Evolutionary conservation across 441 rosid genomes (phyloP), one percentile per base, ranked within the genome.

Genomic region (Capsella rubella): DNA sequence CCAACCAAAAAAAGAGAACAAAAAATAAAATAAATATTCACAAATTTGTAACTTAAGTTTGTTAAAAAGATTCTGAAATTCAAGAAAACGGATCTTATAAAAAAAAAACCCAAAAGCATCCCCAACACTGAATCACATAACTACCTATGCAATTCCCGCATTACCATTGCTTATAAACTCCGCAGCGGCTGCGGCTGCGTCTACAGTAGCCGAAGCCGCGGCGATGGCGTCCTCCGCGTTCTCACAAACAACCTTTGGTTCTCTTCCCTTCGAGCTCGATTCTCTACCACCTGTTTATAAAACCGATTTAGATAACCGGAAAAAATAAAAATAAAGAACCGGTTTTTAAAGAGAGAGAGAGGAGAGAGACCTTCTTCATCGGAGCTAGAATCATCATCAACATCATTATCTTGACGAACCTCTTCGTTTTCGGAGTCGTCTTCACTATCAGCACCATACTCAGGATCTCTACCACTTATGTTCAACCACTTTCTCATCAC

Each of bases 401-500:
- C 25, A 0, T 45, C 62, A 16, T 55, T 54, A 11, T 32, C 46
- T 0, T 47, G 32, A 0, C 25, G 15, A 42, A 40, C 54, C 46
- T 50, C 72, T 14, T 73, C 78, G 62, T 63, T 67, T 54, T 65
- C 82, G 18, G 80, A 79, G 16, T 79, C 84, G 0, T 82, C 85
- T n/a, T 89, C 95, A 5, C 90, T 54, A 77, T 95, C 99, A 9
- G 97, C 96, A 40, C 96, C 87, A 81, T 81, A 95, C 78, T 95
- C 94, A 69, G 94, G 88, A 51, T 81, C 92, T 68, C 62, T 83
- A 66, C 83, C 55, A 56, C 73, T 72, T 80, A 95, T 87, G 80
- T 92, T 90, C 55, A 95, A 83, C 96, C 84, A 89, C 79, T 90
- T 92, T 62, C 97, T 89, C 84, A 95, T 68, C 50, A 92, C 85